A percentile compares a stretch with the other conserved stretches of the same genome.
phyloP scores from a whole-genome alignment of 73 alveolate species.

The Paramecium sexaurelia region DNA sequence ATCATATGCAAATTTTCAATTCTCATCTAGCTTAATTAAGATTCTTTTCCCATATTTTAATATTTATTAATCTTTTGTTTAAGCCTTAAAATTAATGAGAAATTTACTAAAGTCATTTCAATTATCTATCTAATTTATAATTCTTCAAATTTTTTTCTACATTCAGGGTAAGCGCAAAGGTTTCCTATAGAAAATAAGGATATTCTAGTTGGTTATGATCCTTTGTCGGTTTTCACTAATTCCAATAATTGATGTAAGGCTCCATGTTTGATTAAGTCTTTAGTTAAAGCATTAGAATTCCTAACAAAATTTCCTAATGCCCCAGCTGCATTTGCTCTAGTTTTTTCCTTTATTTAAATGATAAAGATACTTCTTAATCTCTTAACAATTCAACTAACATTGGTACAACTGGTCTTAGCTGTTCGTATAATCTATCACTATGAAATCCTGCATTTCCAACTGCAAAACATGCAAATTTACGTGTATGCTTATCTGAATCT shows the following conservation, averaged over 20 bases:
- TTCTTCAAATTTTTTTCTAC: constrained; percentile 92
- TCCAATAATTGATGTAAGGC: constrained; percentile 91
- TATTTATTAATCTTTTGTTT: constrained; percentile 76
- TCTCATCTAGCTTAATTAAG: constrained; percentile 72
- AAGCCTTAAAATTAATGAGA: constrained; percentile 4
- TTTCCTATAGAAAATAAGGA: constrained; percentile 97
- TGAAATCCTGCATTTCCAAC: constrained; percentile 99
- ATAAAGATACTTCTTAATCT: constrained; percentile 83
- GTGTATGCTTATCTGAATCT: constrained; percentile 95
- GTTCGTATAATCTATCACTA: constrained; percentile 93
- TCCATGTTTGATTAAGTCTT: constrained; percentile 91
- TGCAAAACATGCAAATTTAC: constrained; percentile 99
- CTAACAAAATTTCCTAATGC: constrained; percentile 99
- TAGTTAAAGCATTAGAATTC: constrained; percentile 92
- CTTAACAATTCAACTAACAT: constrained; percentile 91
- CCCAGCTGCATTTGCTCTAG: constrained; percentile 99
- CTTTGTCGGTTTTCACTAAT: constrained; percentile 87
- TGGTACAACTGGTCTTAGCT: constrained; percentile 96
- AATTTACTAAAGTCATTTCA: constrained; percentile 69
- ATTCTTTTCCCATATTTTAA: constrained; percentile 83
- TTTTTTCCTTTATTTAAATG: constrained; percentile 80
- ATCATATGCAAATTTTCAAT: not conserved
- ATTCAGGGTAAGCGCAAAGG: constrained; percentile 91
- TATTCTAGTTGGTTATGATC: constrained; percentile 86
- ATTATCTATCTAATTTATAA: constrained; percentile 89